Evolutionary conservation across 176 grass and related monocot genomes (phyloP), one percentile per base, ranked within the genome.

Genomic region (Juncus effusus): DNA sequence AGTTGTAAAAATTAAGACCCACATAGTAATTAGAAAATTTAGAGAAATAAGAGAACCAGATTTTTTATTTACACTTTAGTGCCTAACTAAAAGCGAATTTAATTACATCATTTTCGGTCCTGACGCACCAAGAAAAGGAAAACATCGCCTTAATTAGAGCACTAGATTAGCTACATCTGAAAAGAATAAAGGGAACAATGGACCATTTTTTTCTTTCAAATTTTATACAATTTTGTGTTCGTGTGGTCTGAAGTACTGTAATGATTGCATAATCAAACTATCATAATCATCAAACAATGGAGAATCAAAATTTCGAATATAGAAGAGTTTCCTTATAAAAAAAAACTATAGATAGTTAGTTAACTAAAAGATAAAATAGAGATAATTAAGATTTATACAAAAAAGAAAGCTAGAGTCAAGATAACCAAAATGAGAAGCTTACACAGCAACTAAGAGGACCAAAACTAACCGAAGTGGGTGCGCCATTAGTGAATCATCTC

Each of bases 221-320:
- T 56, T 45, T 59, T 13, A 51, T 59, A 42, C n/a, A 59, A 59
- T 9, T 54, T 57, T 57, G 37, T 11, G 42, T 19, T 40, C 8
- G 7, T 13, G 19, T 39, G 28, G 13, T 68, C 49, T 38, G 65
- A 54, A 59, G 54, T 59, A 42, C 68, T 57, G 53, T 55, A 71
- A 59, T 71, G 38, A 71, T 56, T 59, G 42, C 68, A 41, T 71
- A 42, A 71, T 58, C 49, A 71, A 7, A 41, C 37, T 13, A 51
- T 56, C 7, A 67, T 68, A 56, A 35, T 44, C 7, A 72, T 36
- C 13, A 70, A 70, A 71, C 40, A 13, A 70, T 42, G 16, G 16
- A 9, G 8, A 59, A 72, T 5, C 4, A 58, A 44, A 49, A 3
- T 1, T 59, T 59, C 13, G 36, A 14, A 19, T 45, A 45, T 42